Evolutionary conservation across 345 rosid species (phyloP).

Genomic region (Cochlearia excelsa): DNA sequence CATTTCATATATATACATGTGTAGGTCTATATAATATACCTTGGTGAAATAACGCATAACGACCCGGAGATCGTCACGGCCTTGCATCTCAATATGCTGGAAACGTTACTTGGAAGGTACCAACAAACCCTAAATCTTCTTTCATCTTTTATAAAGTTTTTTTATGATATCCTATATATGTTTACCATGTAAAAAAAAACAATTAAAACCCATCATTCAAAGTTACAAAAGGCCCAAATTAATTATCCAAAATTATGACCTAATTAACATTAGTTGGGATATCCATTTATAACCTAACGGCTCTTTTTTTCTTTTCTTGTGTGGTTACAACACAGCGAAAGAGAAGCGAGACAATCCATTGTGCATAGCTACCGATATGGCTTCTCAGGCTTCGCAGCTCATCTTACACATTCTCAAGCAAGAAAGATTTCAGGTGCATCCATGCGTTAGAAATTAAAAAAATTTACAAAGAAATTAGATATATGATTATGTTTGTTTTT

Average conservation of each 20-base stretch:
- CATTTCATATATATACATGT: background rate
- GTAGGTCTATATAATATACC: conserved; percentile 55
- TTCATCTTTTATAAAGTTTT: too few relatives aligned
- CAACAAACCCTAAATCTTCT: background rate
- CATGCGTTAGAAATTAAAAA: too few relatives aligned
- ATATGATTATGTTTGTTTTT: too few relatives aligned
- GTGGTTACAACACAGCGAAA: conserved; percentile 43
- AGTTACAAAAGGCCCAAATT: too few relatives aligned
- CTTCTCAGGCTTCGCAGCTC: conserved; percentile 68
- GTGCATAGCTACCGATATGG: conserved; percentile 64
- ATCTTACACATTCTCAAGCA: conserved; percentile 52
- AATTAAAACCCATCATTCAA: too few relatives aligned
- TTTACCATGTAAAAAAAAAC: too few relatives aligned
- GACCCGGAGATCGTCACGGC: conserved; percentile 40
- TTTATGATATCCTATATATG: too few relatives aligned
- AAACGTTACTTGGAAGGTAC: conserved; percentile 57
- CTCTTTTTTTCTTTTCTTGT: background rate
- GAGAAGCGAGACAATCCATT: conserved; percentile 42
- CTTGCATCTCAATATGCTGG: conserved; percentile 51
- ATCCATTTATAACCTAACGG: too few relatives aligned
- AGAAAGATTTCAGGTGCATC: conserved; percentile 48
- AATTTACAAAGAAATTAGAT: background rate
- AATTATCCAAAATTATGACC: too few relatives aligned
- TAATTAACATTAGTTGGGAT: too few relatives aligned
- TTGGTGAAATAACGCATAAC: conserved; percentile 46